Conservation (phyloP, 1,284 basidiomycete species). For the Rhodotorula sp. region DNA sequence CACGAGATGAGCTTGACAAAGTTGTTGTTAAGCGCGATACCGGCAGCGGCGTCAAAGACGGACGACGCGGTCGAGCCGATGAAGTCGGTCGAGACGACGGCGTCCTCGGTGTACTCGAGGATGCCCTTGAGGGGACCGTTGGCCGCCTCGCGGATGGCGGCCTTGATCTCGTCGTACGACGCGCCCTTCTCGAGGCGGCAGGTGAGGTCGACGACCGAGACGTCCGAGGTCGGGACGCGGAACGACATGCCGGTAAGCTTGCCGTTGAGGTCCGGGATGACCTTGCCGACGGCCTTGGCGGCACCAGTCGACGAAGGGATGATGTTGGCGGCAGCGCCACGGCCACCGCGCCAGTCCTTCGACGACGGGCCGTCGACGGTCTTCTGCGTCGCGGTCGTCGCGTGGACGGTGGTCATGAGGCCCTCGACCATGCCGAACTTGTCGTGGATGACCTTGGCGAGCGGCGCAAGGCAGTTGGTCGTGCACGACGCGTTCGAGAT, state of each 20-base stretch:
- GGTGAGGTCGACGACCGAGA: slow-evolving; percentile 98
- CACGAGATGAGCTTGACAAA: slow-evolving; percentile 43
- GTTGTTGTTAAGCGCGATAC: slow-evolving; percentile 80
- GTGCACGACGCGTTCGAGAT: slow-evolving; percentile 99
- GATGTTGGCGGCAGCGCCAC: slow-evolving; percentile 96
- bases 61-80: slow-evolving; percentile 63
- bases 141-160: slow-evolving; percentile 78
- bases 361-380: slow-evolving; percentile 94
- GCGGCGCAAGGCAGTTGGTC: slow-evolving; percentile 97
- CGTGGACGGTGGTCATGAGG: slow-evolving; percentile 98
- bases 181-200: slow-evolving; percentile 86
- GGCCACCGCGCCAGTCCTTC: slow-evolving; percentile 90
- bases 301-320: slow-evolving; percentile 99
- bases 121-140: slow-evolving; percentile 74
- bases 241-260: slow-evolving; percentile 96
- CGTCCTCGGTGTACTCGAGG: slow-evolving; percentile 92
- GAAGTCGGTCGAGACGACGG: slow-evolving; percentile 94
- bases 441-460: slow-evolving; percentile 98
- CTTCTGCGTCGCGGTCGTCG: slow-evolving; percentile 89
- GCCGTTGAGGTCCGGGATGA: slow-evolving; percentile 95
- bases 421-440: slow-evolving; percentile 92
- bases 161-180: slow-evolving; percentile 90
- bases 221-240: slow-evolving; percentile 96
- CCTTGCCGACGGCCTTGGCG: slow-evolving; percentile 96
- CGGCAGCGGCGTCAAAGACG: slow-evolving; percentile 77